These are phyloP conservation scores for Diaporthe caulivora DNA, from an alignment of 2,329 filamentous ascomycete genomes.

Conservation along the genomic window DNA sequence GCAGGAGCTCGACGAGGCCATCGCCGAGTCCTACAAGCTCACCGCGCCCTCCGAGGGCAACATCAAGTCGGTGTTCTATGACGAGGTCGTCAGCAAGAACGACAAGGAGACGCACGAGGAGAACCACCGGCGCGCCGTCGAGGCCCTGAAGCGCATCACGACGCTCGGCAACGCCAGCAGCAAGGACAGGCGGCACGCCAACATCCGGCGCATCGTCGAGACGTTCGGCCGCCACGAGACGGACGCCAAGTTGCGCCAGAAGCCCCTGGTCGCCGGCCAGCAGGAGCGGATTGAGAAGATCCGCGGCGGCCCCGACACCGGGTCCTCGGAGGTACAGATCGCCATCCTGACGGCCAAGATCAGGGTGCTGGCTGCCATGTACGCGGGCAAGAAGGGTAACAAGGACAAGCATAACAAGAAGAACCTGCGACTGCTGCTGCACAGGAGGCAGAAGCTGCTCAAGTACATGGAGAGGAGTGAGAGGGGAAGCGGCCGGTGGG, in stretches of 20 bases:
- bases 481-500: conserved; percentile 90
- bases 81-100: conserved; percentile 42
- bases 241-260: conserved; percentile 76
- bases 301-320: conserved; percentile 91
- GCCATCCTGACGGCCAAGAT: conserved; percentile 97
- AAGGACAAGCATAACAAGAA: conserved; percentile 96
- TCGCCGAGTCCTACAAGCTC: conserved; percentile 76
- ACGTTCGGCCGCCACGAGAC: conserved; percentile 93
- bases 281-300: conserved; percentile 53
- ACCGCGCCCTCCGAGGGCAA: conserved; percentile 64
- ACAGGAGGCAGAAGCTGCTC: conserved; percentile 89
- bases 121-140: conserved; percentile 75
- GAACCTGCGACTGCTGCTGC: conserved; percentile 86
- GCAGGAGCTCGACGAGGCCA: conserved; percentile 73
- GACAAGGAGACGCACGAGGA: conserved; percentile 58
- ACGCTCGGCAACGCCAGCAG: conserved; percentile 81
- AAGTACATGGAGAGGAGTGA: conserved; percentile 91
- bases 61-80: neutral
- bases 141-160: conserved; percentile 84
- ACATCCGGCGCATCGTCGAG: conserved; percentile 86
- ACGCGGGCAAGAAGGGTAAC: conserved; percentile 76
- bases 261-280: conserved; percentile 62
- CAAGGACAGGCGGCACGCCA: conserved; percentile 83
- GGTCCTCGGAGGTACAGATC: conserved; percentile 97
- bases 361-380: conserved; percentile 78